Percentiles rank a stretch among this genome's conserved stretches.
These are phyloP conservation scores for Nitzschia putrida DNA, from an alignment of 108 stramenopile genomes.

Conservation along the genomic window DNA sequence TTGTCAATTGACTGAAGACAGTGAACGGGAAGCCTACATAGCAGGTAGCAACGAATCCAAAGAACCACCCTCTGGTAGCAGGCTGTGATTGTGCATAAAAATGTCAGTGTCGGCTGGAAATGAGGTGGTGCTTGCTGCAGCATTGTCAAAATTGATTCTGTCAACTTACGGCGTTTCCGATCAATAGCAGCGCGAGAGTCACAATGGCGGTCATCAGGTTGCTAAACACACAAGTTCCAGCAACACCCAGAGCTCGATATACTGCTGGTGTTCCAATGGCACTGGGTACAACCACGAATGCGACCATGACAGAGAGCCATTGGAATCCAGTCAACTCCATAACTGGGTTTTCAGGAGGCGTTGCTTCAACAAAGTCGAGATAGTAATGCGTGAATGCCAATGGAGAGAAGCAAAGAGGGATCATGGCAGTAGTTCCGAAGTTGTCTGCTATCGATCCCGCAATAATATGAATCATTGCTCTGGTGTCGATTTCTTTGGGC, in stretches of 20 bases:
- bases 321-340: conserved; percentile 45
- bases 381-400: conserved; percentile 49
- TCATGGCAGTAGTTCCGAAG: conserved; percentile 49
- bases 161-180: conserved; percentile 35
- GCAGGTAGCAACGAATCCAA: conserved; percentile 42
- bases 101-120: background rate
- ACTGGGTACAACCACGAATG: conserved; percentile 47
- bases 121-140: too few relatives aligned
- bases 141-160: too few relatives aligned
- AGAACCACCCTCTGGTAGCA: conserved; percentile 38
- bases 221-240: conserved; percentile 51
- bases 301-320: conserved; percentile 52
- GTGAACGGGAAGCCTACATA: conserved; percentile 56
- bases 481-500: conserved; percentile 45
- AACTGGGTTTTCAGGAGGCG: conserved; percentile 33
- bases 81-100: conserved; percentile 1
- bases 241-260: conserved; percentile 43
- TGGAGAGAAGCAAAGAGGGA: conserved; percentile 55
- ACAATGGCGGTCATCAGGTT: conserved; percentile 43
- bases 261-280: conserved; percentile 43
- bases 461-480: conserved; percentile 45
- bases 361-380: conserved; percentile 25
- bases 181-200: conserved; percentile 36
- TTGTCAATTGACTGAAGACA: conserved; percentile 50
- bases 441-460: conserved; percentile 51